A percentile compares a stretch with the other conserved stretches of the same genome.
These are phyloP conservation scores for Lumnitzera racemosa DNA, from an alignment of 345 rosid species.

Conservation along the genomic window DNA sequence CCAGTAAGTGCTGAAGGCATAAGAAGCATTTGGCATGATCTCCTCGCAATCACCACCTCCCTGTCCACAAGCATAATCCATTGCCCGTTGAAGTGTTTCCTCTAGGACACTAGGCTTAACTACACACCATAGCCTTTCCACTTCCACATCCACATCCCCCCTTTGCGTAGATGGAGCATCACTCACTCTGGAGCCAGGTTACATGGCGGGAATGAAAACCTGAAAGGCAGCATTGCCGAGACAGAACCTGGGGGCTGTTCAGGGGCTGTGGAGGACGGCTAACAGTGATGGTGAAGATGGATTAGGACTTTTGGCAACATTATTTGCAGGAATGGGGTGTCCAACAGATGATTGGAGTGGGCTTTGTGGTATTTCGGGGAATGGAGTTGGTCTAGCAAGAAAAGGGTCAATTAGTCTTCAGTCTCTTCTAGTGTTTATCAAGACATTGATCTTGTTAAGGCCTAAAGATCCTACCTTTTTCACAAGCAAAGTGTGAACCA, in stretches of 20 bases:
- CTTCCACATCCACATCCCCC: conserved; percentile 6
- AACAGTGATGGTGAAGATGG: conserved; percentile 22
- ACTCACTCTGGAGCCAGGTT: conserved; percentile 22
- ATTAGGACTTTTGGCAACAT: conserved; percentile 33
- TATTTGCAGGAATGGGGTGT: conserved; percentile 41
- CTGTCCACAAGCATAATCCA: conserved; percentile 70
- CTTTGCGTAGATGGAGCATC: conserved; percentile 23
- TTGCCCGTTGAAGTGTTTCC: conserved; percentile 48
- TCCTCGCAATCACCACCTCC: conserved; percentile 63
- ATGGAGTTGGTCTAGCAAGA: conserved; percentile 47
- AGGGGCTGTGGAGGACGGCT: conserved; percentile 30
- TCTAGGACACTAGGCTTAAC: conserved; percentile 66
- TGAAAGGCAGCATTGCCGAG: conserved; percentile 23
- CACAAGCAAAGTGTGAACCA: conserved; percentile 19
- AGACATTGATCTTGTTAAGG: conserved; percentile 36
- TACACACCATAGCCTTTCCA: conserved; percentile 62
- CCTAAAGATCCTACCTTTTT: conserved; percentile 36
- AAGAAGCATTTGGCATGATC: conserved; percentile 51
- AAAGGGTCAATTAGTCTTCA: conserved; percentile 22
- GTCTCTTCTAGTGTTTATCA: conserved; percentile 19
- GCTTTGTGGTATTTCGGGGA: conserved; percentile 31
- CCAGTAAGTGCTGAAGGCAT: conserved; percentile 70
- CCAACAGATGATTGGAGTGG: conserved; percentile 42
- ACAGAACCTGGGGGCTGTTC: conserved; percentile 21
- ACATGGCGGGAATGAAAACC: conserved; percentile 38